phyloP scores from a whole-genome alignment of 371 early-diverging fungal genomes.

The Nematocida minor region DNA sequence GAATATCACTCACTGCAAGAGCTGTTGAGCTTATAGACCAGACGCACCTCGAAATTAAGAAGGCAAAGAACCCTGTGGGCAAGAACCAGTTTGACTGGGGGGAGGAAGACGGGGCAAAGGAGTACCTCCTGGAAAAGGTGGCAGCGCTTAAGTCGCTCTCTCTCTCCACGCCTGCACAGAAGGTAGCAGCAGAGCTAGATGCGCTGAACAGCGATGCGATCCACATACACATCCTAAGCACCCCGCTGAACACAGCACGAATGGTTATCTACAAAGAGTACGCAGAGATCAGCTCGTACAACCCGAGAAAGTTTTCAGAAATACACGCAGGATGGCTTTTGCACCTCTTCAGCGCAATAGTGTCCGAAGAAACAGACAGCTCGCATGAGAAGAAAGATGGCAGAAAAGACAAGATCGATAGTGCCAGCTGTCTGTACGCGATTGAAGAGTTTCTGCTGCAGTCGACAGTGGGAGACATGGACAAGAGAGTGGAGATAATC shows the following conservation, averaged over 20 bases:
- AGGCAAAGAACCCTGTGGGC: background rate
- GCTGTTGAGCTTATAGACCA: background rate
- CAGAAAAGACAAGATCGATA: background rate
- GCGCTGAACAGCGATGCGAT: constrained; percentile 19
- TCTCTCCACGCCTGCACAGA: background rate
- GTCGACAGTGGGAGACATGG: constrained; percentile 45
- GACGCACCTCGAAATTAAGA: constrained; percentile 13
- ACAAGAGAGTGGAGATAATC: background rate
- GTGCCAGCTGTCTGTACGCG: background rate
- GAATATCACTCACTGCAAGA: background rate
- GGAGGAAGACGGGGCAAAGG: constrained; percentile 42
- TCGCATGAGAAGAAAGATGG: no score
- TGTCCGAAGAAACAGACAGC: no score
- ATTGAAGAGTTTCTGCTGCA: constrained; percentile 52
- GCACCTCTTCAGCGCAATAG: constrained; percentile 37
- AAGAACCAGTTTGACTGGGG: constrained; percentile 19
- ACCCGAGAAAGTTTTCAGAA: constrained; percentile 13
- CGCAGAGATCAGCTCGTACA: background rate
- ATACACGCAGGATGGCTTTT: constrained; percentile 46
- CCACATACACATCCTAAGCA: constrained; percentile 22
- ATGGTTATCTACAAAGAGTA: constrained; percentile 31
- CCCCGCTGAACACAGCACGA: constrained; percentile 44
- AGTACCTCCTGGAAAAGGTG: constrained; percentile 13
- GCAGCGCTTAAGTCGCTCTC: constrained; percentile 2
- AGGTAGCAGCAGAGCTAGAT: constrained; percentile 5